Base-by-base conservation (phyloP, 2,329 filamentous ascomycete genomes). In the Aspergillus sp. region DNA sequence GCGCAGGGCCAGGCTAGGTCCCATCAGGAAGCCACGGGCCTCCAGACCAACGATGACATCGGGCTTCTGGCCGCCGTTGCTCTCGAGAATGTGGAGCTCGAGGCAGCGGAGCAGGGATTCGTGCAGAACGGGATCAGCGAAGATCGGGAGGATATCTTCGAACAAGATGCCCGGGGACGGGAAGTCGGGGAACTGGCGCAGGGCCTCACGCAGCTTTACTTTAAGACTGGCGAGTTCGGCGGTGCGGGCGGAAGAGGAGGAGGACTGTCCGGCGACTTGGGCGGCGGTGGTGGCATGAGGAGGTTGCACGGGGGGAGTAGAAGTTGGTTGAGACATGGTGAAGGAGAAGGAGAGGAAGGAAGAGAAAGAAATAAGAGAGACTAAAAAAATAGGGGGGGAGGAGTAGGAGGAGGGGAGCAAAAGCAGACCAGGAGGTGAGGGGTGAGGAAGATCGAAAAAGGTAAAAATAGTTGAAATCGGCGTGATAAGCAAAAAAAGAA, bases 91-190 rank as follows among this genome's bases (percentile, higher is more conserved):
- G 77, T 96, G 89, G 64, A 97, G 84, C 79, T 96, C 91, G 69
- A 98, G 89, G 52, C 92, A 91, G 71, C 88, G 86, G 76, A 97
- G 83, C 61, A 99, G 89, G 58, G 87, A 84, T 68, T 85, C 83
- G 80, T 97, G 94, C 63, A 91, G 83, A 55, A 77, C 74, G 58
- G 89, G 87, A 73, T 92, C 85, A 76, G 91, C 88, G 83, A 99
- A 98, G 74, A 98, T 89, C 63, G 95, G 95, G 78, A 99, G 89
- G 80, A 99, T 98, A 76, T 99, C 95, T 82, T 97, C 92, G 80
- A 99, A 99, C 72, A 96, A 85, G 74, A 99, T 94, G 77, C 95
- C 94, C 49, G 90, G 88, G 67, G 90, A 89, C 61, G 94, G 94
- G 81, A 97, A 98, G 83, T 98, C 92, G 72, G 88, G 87, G 81